Evolutionary conservation across 352 stramenopile genomes (phyloP), one percentile per base, ranked within the genome.

Genomic region (Globisporangium apiculatum): DNA sequence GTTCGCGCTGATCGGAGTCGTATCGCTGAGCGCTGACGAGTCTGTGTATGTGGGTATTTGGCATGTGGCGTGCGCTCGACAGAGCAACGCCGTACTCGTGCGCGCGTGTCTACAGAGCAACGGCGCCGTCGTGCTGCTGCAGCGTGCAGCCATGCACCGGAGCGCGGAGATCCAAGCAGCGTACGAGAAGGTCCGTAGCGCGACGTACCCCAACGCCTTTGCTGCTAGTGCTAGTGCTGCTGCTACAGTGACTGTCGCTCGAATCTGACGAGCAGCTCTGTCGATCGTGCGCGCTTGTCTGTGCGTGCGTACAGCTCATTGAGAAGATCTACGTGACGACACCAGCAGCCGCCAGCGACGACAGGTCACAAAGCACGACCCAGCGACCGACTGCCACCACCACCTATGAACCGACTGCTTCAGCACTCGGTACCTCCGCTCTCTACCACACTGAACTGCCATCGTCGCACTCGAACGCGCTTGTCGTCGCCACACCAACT

Each of bases 311-410:
- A 42, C 57, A 82, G 75, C 45, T 85, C 4, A 56, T 85, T 43
- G 53, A 66, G 18, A 64, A 73, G 43, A 72, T 85, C 51, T 78
- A 82, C 61, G 65, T 68, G 53, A 65, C 59, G 47, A 51, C 53
- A 47, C 48, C 59, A 45, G 42, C 46, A 38, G n/a, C n/a, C 11
- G 12, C 11, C 1, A 11, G 8, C 36, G 15, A 12, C 31, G 3
- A 41, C 40, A 47, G 10, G 48, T 3, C 24, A 31, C 24, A 31
- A 31, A 31, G 48, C 53, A 42, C 18, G 12, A 8, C 40, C 36
- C 46, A 11, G 14, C 9, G 7, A 31, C n/a, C 40, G 40, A 43
- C 24, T 31, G 24, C 24, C 18, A 24, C 18, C 18, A 24, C 18
- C 18, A 24, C 18, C 18, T 24, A 24, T 24, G 18, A 24, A 31